Evolutionary conservation across 129 eudicot species (phyloP), one percentile per base, ranked within the genome.

Genomic region (Lactuca saligna): DNA sequence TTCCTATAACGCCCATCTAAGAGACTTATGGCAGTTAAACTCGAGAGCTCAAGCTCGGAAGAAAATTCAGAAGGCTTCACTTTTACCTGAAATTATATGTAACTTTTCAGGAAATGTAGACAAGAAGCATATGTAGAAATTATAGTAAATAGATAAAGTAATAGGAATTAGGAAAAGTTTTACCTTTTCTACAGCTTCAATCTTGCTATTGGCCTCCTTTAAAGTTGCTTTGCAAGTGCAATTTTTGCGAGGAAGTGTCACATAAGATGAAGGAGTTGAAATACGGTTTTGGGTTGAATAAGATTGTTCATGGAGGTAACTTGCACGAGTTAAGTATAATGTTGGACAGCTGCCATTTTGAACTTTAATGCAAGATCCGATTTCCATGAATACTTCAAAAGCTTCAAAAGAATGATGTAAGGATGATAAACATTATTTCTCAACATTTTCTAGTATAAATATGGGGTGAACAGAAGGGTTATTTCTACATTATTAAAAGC

Each of bases 1-100:
- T 32, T 68, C 95, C 98, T 76, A 58, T 92, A 92, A 25, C 96
- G 91, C 34, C 98, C 98, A 72, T 92, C 98, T 70, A 92, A 70
- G 13, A 95, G 96, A 53, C 89, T 88, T 56, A 92, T 57, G 58
- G 96, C 95, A 6, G 83, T 76, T 73, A 92, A 84, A 75, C 85
- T 84, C 33, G 89, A 81, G 39, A 81, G 96, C 82, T 88, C 96
- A 71, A 72, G n/a, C 58, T 81, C 91, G 0, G 29, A 25, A 25
- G 29, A 25, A 25, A 25, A 25, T 25, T 25, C 29, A 66, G 69
- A 69, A 82, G 83, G 31, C 73, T 73, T 57, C 64, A n/a, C 68
- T 54, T 71, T 81, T 44, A 79, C 81, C 98, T 91, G 86, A 61
- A 77, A 65, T 20, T 56, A 65, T 55, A 31, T 39, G 57, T 15